A percentile compares a stretch with the other conserved stretches of the same genome.
Conservation (phyloP, 2,329 filamentous ascomycete genomes). For the Dryadomyces quercus-mongolicae region DNA sequence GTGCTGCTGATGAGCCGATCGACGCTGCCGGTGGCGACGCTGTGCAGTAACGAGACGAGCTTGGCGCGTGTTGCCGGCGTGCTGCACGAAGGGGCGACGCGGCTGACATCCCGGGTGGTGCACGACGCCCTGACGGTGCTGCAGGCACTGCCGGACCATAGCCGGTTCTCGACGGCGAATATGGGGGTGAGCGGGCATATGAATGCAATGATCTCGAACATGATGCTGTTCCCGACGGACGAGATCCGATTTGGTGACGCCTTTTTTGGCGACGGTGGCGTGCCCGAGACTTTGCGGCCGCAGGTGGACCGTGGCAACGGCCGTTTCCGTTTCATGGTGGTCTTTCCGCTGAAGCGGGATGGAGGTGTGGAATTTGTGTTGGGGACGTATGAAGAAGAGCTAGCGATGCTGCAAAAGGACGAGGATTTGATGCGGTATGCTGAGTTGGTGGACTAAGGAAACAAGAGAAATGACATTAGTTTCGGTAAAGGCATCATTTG, state of each 20-base stretch:
- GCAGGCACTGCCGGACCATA: neutral
- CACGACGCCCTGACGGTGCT: neutral
- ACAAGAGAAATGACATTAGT: too few species aligned
- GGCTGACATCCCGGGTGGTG: neutral
- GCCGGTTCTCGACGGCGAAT: constrained; percentile 3
- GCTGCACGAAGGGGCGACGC: neutral
- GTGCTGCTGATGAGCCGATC: neutral
- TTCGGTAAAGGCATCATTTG: too few species aligned
- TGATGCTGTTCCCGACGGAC: constrained; percentile 1
- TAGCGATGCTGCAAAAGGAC: neutral
- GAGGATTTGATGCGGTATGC: neutral
- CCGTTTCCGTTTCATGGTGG: constrained; percentile 2
- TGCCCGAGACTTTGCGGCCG: neutral
- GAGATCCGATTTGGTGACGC: neutral
- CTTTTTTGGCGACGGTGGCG: neutral
- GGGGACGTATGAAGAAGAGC: constrained; percentile 1
- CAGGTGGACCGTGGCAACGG: constrained; percentile 1
- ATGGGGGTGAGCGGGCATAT: constrained; percentile 2
- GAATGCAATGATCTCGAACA: constrained; percentile 5
- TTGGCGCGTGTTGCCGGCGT: neutral
- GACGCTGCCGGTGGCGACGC: neutral
- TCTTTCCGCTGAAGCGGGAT: neutral
- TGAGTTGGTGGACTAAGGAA: neutral
- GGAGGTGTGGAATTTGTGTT: constrained; percentile 1
- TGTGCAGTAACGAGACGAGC: neutral